Conservation (phyloP, 164 flowering plant genomes). For the Kingdonia uniflora region DNA sequence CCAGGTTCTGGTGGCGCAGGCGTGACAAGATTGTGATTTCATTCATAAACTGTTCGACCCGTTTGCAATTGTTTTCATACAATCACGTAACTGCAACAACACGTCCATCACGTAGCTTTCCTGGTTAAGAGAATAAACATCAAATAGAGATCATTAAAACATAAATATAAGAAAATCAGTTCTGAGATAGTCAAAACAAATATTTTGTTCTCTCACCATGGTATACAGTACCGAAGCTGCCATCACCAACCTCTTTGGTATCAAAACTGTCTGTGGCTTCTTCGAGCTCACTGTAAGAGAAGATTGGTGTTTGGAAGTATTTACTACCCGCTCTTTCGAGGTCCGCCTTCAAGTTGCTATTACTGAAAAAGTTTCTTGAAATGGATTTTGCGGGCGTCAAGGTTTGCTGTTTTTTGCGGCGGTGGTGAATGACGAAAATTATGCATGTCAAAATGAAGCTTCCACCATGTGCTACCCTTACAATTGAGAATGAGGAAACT, state of each 20-base stretch:
- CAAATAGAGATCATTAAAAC: not conserved
- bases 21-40: conserved; percentile 49
- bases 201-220: conserved; percentile 23
- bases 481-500: not conserved
- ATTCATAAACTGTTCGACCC: conserved; percentile 56
- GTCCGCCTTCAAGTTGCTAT: conserved; percentile 17
- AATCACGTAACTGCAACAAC: conserved; percentile 61
- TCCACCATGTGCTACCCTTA: conserved; percentile 8
- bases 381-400: conserved; percentile 1
- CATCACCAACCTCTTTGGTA: conserved; percentile 54
- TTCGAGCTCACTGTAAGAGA: conserved; percentile 31
- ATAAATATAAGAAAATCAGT: not conserved
- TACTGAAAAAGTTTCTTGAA: conserved; percentile 15
- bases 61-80: conserved; percentile 48
- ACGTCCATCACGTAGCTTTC: conserved; percentile 53
- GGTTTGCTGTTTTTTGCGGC: not conserved
- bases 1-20: conserved; percentile 53
- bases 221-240: conserved; percentile 79
- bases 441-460: conserved; percentile 1
- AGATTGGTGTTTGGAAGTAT: conserved; percentile 30
- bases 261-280: conserved; percentile 15
- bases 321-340: conserved; percentile 22
- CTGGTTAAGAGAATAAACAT: conserved; percentile 15
- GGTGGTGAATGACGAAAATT: not conserved
- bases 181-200: too few relatives aligned